Evolutionary conservation across 768 basidiomycete species (phyloP).

Genomic region (Russula olivacea): DNA sequence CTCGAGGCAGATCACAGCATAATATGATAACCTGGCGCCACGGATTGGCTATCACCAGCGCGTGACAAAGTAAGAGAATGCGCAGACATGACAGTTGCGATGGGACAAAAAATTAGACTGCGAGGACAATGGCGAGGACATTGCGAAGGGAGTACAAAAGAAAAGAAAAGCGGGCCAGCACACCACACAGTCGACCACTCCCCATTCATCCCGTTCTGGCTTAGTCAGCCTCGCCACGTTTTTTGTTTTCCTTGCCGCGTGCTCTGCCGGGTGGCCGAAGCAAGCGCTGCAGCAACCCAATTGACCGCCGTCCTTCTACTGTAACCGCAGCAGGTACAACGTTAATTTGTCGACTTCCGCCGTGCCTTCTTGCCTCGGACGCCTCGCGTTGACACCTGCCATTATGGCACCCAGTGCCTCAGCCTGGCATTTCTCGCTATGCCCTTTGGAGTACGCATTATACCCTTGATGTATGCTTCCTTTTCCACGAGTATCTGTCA

Average conservation of each 20-base stretch:
- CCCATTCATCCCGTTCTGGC: background rate
- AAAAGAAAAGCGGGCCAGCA: background rate
- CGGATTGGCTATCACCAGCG: slow-evolving; percentile 10
- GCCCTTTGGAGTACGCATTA: background rate
- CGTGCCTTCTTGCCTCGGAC: background rate
- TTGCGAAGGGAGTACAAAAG: background rate
- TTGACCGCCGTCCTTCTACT: too few relatives aligned
- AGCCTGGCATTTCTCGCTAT: background rate
- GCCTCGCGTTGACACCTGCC: background rate
- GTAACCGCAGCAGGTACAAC: background rate
- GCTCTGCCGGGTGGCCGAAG: background rate
- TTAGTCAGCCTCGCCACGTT: slow-evolving; percentile 9
- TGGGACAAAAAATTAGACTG: background rate
- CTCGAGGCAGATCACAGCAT: slow-evolving; percentile 27
- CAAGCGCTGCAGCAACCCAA: too few relatives aligned
- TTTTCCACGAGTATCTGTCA: slow-evolving; percentile 3
- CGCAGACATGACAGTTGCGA: slow-evolving; percentile 3
- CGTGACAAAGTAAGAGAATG: background rate
- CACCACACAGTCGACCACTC: background rate
- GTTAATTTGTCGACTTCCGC: background rate
- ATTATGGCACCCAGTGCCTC: background rate
- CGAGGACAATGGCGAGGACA: background rate
- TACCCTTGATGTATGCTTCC: background rate
- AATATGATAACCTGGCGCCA: slow-evolving; percentile 20
- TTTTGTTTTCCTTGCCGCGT: background rate